Percentiles rank a stretch among this genome's conserved stretches.
phyloP scores from a whole-genome alignment of 495 filamentous ascomycete species.

The Tuber magnatum region DNA sequence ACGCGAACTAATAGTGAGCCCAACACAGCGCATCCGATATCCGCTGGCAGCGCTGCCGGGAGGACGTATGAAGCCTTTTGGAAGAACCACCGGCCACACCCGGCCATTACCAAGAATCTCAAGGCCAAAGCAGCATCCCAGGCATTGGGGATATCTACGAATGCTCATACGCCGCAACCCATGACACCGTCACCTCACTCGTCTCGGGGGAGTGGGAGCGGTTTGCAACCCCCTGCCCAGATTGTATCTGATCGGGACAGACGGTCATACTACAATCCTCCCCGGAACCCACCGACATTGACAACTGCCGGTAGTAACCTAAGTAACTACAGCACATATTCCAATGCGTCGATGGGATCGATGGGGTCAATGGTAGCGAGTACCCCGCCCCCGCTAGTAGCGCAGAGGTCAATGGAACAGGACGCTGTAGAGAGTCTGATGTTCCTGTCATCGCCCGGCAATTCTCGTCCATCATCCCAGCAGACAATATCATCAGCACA shows the following conservation, averaged over 20 bases:
- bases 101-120: conserved; percentile 39
- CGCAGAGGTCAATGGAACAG: conserved; percentile 54
- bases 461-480: conserved; percentile 45
- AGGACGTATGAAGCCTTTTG: conserved; percentile 45
- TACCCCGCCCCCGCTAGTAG: conserved; percentile 37
- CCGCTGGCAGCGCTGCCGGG: conserved; percentile 20
- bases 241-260: conserved; percentile 39
- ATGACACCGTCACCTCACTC: conserved; percentile 20
- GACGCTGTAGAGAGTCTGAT: conserved; percentile 64
- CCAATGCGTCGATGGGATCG: conserved; percentile 34
- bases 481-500: conserved; percentile 29
- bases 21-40: conserved; percentile 33
- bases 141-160: conserved; percentile 35
- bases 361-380: conserved; percentile 33
- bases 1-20: conserved; percentile 39
- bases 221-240: conserved; percentile 37
- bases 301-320: conserved; percentile 36
- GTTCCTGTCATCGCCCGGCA: conserved; percentile 61
- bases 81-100: conserved; percentile 42
- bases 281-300: conserved; percentile 30
- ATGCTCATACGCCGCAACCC: conserved; percentile 19
- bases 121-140: conserved; percentile 35
- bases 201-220: conserved; percentile 24
- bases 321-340: conserved; percentile 38
- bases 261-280: conserved; percentile 35